Conservation (phyloP, 2,329 filamentous ascomycete species). For the Rutstroemia sp. region DNA sequence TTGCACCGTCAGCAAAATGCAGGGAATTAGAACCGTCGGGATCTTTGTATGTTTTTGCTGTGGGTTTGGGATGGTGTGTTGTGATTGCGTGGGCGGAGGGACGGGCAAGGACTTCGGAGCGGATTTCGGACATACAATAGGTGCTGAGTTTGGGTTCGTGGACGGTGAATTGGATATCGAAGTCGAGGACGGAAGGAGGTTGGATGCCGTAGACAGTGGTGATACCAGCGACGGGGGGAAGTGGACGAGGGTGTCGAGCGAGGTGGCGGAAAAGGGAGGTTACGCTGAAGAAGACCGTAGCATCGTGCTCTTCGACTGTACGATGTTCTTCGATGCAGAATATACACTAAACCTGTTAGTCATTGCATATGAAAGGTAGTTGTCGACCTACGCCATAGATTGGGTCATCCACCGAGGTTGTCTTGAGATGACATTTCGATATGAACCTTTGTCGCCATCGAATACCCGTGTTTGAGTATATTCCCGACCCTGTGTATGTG, state of each 20-base stretch:
- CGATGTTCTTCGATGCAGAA: conserved; percentile 27
- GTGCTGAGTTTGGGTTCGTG: conserved; percentile 12
- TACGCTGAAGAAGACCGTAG: conserved; percentile 29
- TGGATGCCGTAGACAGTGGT: conserved; percentile 23
- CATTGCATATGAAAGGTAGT: background rate
- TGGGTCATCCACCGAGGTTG: conserved; percentile 23
- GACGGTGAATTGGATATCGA: conserved; percentile 26
- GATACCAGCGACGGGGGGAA: conserved; percentile 24
- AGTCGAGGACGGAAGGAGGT: conserved; percentile 21
- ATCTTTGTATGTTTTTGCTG: conserved; percentile 15
- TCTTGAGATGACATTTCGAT: conserved; percentile 27
- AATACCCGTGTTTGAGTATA: conserved; percentile 26
- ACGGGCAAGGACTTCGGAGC: conserved; percentile 20
- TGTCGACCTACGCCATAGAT: conserved; percentile 24
- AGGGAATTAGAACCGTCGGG: conserved; percentile 23
- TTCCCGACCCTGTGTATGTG: conserved; percentile 18
- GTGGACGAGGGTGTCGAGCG: conserved; percentile 24
- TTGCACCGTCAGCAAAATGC: conserved; percentile 26
- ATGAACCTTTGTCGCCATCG: conserved; percentile 27
- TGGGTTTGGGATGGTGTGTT: conserved; percentile 24
- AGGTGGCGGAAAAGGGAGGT: conserved; percentile 26
- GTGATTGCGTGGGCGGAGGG: conserved; percentile 19
- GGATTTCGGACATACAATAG: conserved; percentile 21
- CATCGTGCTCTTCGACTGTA: conserved; percentile 29
- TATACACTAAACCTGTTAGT: conserved; percentile 18